Conservation (phyloP, 2,329 filamentous ascomycete genomes). For the Madurella mycetomatis region DNA sequence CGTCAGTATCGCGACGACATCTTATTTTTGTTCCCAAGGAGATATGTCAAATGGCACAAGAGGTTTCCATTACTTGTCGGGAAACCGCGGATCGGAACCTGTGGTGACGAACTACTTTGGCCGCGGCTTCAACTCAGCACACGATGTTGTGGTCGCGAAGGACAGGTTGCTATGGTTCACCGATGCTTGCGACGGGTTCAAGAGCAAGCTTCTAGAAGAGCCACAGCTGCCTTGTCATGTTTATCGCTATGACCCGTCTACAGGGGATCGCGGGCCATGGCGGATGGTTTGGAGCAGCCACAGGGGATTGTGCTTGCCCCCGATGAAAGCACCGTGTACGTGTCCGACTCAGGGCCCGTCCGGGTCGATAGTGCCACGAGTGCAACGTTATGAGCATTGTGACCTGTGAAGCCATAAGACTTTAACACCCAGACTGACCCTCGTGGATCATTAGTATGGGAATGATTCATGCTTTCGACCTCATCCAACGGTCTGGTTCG, state of each 20-base stretch:
- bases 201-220: slow-evolving; percentile 40
- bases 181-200: slow-evolving; percentile 29
- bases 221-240: slow-evolving; percentile 45
- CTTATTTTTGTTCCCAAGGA: not conserved
- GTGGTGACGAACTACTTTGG: slow-evolving; percentile 42
- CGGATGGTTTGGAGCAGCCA: slow-evolving; percentile 43
- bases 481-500: slow-evolving; percentile 23
- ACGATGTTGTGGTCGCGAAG: slow-evolving; percentile 36
- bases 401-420: not conserved
- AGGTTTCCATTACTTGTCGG: slow-evolving; percentile 29
- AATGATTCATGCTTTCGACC: not conserved
- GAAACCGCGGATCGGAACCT: slow-evolving; percentile 29
- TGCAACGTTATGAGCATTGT: not conserved
- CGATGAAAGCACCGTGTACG: not conserved
- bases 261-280: slow-evolving; percentile 41
- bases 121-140: slow-evolving; percentile 44
- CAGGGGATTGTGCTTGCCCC: slow-evolving; percentile 32
- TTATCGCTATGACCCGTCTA: slow-evolving; percentile 41
- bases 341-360: not conserved
- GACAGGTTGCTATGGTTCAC: slow-evolving; percentile 48
- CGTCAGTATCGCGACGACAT: not conserved
- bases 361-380: not conserved
- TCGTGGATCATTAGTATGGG: not conserved
- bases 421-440: not conserved
- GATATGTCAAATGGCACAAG: not conserved